Evolutionary conservation across 352 stramenopile genomes (phyloP), one percentile per base, ranked within the genome.

Genomic region (Sclerospora graminicola): DNA sequence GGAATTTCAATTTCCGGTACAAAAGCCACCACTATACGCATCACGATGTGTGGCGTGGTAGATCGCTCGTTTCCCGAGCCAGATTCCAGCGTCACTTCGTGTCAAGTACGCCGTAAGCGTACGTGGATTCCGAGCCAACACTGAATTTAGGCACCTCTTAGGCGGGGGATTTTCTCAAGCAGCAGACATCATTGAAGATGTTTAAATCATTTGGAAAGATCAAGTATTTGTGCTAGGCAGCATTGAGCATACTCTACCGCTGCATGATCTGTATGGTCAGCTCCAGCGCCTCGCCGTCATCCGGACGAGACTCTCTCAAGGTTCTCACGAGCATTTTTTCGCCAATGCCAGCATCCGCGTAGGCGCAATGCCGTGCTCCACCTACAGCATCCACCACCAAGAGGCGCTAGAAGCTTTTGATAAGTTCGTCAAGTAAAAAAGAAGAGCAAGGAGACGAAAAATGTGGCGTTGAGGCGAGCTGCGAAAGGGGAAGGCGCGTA

Each of bases 121-220:
- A n/a, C n/a, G n/a, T n/a, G n/a, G n/a, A n/a, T n/a, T n/a, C n/a
- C n/a, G n/a, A n/a, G n/a, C n/a, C n/a, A n/a, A n/a, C n/a, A n/a
- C n/a, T n/a, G n/a, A n/a, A n/a, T n/a, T n/a, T n/a, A n/a, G n/a
- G n/a, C n/a, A n/a, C n/a, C n/a, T n/a, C n/a, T n/a, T n/a, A n/a
- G n/a, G n/a, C n/a, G n/a, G 63, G 74, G 4, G 70, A 68, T 37
- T 85, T 86, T 39, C 70, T 89, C 46, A 87, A 92, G 64, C 80
- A 92, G 61, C 80, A 92, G 47, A 89, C 78, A 11, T 77, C 77
- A 43, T 68, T 89, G 46, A 89, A 89, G 52, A 86, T 92, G 72
- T 87, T 81, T 54, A 88, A 88, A 54, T 54, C 68, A 1, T 89
- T 89, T 38, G 56, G 51, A 20, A 82, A 70, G 19, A 53, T 72